These are phyloP conservation scores for Leccinum broughii DNA, from an alignment of 768 basidiomycete species.

Conservation along the genomic window DNA sequence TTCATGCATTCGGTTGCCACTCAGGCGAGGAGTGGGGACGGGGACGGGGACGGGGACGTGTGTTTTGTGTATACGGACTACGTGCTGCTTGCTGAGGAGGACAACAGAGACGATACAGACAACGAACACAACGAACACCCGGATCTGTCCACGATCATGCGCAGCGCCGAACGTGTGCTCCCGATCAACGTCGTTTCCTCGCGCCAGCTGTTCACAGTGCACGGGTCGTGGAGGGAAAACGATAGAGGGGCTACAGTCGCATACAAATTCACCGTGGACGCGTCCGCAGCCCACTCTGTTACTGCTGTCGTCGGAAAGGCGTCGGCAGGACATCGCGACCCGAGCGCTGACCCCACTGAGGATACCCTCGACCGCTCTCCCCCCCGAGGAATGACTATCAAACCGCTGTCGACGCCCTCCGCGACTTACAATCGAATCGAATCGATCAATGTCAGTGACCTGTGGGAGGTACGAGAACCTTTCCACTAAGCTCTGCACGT, in stretches of 20 bases:
- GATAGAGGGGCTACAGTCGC: not conserved
- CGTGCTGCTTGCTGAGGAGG: not conserved
- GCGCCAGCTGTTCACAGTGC: slow-evolving; percentile 13
- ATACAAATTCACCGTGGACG: slow-evolving; percentile 20
- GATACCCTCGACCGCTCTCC: no score
- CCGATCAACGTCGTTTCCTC: slow-evolving; percentile 6
- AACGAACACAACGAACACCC: not conserved
- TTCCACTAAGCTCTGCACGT: no score
- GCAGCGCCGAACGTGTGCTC: slow-evolving; percentile 2
- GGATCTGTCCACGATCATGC: slow-evolving; percentile 6
- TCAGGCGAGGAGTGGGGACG: no score
- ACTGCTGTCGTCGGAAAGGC: slow-evolving; percentile 11
- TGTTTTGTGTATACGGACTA: slow-evolving; percentile 20
- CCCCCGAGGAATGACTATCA: no score
- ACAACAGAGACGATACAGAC: not conserved
- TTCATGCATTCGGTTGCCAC: slow-evolving; percentile 17
- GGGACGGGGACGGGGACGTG: no score
- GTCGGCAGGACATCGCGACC: slow-evolving; percentile 1
- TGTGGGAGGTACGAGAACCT: no score
- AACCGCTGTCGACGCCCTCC: no score
- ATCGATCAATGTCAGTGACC: no score
- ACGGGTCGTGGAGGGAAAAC: slow-evolving; percentile 6
- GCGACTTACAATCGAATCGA: no score
- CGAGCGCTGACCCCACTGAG: no score
- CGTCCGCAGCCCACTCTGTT: slow-evolving; percentile 3